Conservation (phyloP, 2,329 filamentous ascomycete genomes). For the Ophiostoma montium region DNA sequence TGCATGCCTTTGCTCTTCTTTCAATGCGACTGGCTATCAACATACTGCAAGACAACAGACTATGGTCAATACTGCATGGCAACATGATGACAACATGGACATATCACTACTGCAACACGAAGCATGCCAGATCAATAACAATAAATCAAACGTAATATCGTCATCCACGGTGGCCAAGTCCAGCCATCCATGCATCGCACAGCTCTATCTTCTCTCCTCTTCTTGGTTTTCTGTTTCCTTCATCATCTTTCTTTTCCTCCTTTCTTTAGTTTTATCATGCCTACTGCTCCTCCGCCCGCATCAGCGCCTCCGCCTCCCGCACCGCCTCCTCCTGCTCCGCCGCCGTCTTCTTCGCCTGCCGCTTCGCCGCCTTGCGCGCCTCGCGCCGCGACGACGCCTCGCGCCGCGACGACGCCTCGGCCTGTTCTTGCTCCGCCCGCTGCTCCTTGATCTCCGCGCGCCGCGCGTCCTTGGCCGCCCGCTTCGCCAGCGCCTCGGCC, state of each 20-base stretch:
- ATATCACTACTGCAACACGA: no score
- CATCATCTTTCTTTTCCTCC: not conserved
- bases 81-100: no score
- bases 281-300: not conserved
- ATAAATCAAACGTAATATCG: conserved; percentile 5
- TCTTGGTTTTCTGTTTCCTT: not conserved
- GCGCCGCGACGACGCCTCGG: conserved; percentile 4
- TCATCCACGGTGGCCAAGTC: not conserved
- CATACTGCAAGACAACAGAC: no score
- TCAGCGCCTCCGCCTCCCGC: conserved; percentile 4
- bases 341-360: not conserved
- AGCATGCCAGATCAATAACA: no score
- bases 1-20: no score
- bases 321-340: not conserved
- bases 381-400: conserved; percentile 4
- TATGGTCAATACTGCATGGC: no score
- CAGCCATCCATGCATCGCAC: not conserved
- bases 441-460: conserved; percentile 22
- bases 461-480: conserved; percentile 42
- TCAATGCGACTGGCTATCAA: no score
- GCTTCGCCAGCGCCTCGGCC: conserved; percentile 37
- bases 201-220: not conserved
- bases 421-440: conserved; percentile 9
- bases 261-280: not conserved
- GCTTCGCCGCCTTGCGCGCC: conserved; percentile 5